Conservation (phyloP, 768 basidiomycete species). For the Lactarius pseudohatsudake region DNA sequence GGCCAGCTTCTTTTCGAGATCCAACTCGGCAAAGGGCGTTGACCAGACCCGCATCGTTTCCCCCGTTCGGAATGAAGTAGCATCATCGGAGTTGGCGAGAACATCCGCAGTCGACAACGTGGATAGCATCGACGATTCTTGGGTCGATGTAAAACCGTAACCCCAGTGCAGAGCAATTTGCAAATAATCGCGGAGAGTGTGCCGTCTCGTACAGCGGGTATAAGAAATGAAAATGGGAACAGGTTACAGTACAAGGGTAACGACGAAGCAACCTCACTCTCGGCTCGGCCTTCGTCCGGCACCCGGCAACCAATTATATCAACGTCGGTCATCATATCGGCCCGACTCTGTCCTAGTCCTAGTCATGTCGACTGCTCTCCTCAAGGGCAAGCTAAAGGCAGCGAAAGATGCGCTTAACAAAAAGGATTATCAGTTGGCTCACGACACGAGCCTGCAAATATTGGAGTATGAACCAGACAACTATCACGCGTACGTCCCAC, state of each 20-base stretch:
- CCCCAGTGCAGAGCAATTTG: not conserved
- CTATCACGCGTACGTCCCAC: slow-evolving; percentile 75
- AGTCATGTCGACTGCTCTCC: slow-evolving; percentile 38
- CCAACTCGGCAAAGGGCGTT: slow-evolving; percentile 16
- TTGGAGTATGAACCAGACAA: slow-evolving; percentile 77
- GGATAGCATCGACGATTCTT: slow-evolving; percentile 19
- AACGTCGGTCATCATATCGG: not conserved
- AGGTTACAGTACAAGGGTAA: not conserved
- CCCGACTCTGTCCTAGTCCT: not conserved
- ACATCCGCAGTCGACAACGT: slow-evolving; percentile 18
- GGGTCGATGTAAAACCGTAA: too few species aligned
- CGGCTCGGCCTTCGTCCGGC: not conserved
- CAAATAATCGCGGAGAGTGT: not conserved
- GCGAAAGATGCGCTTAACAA: slow-evolving; percentile 73
- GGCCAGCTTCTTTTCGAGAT: slow-evolving; percentile 27
- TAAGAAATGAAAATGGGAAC: not conserved
- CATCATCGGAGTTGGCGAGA: slow-evolving; percentile 4
- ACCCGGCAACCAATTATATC: not conserved
- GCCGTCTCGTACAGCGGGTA: not conserved
- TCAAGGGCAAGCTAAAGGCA: slow-evolving; percentile 74
- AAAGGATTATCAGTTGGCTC: slow-evolving; percentile 71
- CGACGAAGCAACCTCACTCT: not conserved
- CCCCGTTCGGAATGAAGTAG: slow-evolving; percentile 2
- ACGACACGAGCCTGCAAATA: slow-evolving; percentile 62
- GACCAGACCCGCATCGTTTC: slow-evolving; percentile 11